Percentiles rank a stretch among this genome's conserved stretches.
Conservation (phyloP, 2,329 filamentous ascomycete species). For the Penicillium sp. region DNA sequence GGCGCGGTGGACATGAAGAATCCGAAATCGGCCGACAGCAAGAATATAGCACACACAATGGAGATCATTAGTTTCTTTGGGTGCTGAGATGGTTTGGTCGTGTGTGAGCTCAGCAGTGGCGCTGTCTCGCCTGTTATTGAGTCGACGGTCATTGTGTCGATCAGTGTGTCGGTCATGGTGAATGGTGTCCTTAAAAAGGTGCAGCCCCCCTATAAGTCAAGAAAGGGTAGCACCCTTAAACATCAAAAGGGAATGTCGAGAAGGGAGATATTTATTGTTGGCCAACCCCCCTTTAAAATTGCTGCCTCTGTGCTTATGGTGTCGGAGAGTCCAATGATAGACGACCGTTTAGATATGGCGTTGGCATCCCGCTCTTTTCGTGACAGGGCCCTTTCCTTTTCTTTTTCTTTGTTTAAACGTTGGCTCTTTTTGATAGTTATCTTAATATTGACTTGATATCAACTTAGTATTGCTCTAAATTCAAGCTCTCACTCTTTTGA, state of each 20-base stretch:
- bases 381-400: background rate
- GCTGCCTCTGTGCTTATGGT: background rate
- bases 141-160: background rate
- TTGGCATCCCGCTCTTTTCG: background rate
- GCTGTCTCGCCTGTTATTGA: conserved; percentile 8
- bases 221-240: background rate
- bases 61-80: conserved; percentile 21
- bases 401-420: background rate
- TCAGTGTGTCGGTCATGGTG: background rate
- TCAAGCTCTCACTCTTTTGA: too few species aligned
- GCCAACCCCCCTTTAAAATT: background rate
- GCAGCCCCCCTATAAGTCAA: background rate
- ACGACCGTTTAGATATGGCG: background rate
- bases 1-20: conserved; percentile 23
- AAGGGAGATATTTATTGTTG: background rate
- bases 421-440: too few species aligned
- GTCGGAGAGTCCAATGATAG: background rate
- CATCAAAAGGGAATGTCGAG: background rate
- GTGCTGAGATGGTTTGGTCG: background rate
- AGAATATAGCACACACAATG: conserved; percentile 16
- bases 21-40: conserved; percentile 26
- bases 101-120: conserved; percentile 8
- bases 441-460: too few species aligned
- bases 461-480: too few species aligned
- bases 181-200: background rate